A percentile compares a stretch with the other conserved stretches of the same genome.
phyloP scores from a whole-genome alignment of 176 grass and related monocot species.

The Zizania latifolia region DNA sequence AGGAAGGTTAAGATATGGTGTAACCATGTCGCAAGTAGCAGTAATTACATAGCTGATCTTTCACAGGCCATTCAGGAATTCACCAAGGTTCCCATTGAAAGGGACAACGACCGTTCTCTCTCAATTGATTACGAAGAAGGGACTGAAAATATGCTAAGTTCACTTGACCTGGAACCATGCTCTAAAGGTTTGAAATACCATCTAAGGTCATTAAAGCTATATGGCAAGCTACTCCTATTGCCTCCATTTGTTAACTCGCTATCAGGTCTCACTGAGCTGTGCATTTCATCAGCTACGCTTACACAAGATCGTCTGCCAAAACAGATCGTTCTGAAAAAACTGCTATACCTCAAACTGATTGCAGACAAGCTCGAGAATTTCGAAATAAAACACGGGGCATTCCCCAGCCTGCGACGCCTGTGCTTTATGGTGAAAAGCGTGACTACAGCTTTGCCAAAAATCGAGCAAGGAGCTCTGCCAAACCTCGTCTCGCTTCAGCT shows the following conservation, averaged over 20 bases:
- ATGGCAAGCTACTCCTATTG: conserved; percentile 3
- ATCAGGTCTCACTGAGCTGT: conserved; percentile 13
- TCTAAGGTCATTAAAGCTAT: conserved; percentile 30
- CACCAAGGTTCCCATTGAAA: conserved; percentile 12
- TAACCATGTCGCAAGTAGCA: not conserved
- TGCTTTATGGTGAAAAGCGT: not conserved
- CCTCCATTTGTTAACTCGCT: conserved; percentile 19
- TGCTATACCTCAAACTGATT: conserved; percentile 3
- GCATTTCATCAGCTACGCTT: not conserved
- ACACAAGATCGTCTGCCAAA: too few relatives aligned
- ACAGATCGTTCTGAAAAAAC: too few relatives aligned
- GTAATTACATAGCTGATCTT: not conserved
- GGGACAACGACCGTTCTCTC: not conserved
- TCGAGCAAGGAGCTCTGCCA: not conserved
- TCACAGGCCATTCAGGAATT: conserved; percentile 28
- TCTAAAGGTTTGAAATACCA: conserved; percentile 21
- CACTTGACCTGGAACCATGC: conserved; percentile 20
- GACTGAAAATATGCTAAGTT: conserved; percentile 1
- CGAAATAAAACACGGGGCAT: not conserved
- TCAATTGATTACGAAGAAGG: conserved; percentile 19
- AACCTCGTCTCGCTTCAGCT: not conserved
- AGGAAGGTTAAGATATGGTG: conserved; percentile 31
- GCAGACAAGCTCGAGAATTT: not conserved
- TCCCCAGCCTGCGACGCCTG: not conserved
- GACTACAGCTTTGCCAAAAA: not conserved